Evolutionary conservation across 2,329 filamentous ascomycete species (phyloP), one percentile per base, ranked within the genome.

Genomic region (Xylaria sp.): DNA sequence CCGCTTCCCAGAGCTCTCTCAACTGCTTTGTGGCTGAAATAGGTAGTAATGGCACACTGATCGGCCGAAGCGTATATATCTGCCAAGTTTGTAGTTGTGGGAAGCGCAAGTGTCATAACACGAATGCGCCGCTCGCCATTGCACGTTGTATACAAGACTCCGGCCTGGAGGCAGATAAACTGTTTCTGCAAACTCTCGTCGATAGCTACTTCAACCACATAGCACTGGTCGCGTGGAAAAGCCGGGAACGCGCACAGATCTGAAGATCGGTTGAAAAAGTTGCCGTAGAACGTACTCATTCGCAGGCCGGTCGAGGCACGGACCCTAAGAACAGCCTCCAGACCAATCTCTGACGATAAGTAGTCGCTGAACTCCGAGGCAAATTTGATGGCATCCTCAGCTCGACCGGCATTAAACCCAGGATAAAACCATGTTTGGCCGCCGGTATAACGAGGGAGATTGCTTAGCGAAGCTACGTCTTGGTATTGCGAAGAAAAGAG

Each of bases 341-440:
- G 84, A 0, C 95, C 96, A 78, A 99, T 98, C 81, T 99, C 96
- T 0, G 94, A 91, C 10, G 94, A 98, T n/a, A 99, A 85, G 78
- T 96, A 97, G 78, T 98, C 95, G 77, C 94, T 97, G 79, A 99
- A 97, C 80, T 99, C 96, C 18, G 92, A 92, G 3, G 95, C 96
- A 78, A 98, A 98, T 81, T 98, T 99, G 83, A 98, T 94, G 15
- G 96, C 96, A 80, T 99, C 96, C 79, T 99, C 96, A 28, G 90
- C 91, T 71, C 96, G 89, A 34, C 94, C 94, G 20, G 95, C 96
- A 76, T 97, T 97, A 94, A 96, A 99, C 28, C 93, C 95, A 15
- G 96, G 96, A 79, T 99, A 99, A 84, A 98, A 98, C 86, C 95
- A 98, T 0, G 96, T 99, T 80, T 98, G 96, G 25, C 96, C 96